Percentiles rank a stretch among this genome's conserved stretches.
These are phyloP conservation scores for Pleurostoma richardsiae DNA, from an alignment of 2,329 filamentous ascomycete genomes.

Conservation along the genomic window DNA sequence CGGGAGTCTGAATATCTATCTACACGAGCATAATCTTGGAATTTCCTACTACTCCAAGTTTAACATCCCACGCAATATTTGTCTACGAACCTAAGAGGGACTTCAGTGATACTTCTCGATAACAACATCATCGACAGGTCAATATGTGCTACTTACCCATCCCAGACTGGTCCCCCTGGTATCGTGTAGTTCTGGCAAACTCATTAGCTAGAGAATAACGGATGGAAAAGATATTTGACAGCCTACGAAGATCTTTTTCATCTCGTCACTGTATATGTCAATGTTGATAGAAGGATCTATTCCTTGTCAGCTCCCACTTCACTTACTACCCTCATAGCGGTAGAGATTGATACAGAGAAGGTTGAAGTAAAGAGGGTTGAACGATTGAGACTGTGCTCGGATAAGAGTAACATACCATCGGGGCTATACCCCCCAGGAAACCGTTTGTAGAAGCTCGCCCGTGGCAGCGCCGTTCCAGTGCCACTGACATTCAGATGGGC, in stretches of 20 bases:
- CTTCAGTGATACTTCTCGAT: too few species aligned
- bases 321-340: not conserved
- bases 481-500: slow-evolving; percentile 29
- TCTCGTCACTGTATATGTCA: slow-evolving; percentile 27
- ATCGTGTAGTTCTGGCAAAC: slow-evolving; percentile 27
- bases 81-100: slow-evolving; percentile 5
- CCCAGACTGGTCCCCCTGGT: slow-evolving; percentile 31
- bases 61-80: slow-evolving; percentile 14
- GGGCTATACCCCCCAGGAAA: slow-evolving; percentile 29
- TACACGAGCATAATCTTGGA: too few species aligned
- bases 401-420: slow-evolving; percentile 19
- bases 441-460: slow-evolving; percentile 19
- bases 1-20: too few species aligned
- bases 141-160: slow-evolving; percentile 17
- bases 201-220: slow-evolving; percentile 4
- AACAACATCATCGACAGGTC: too few species aligned
- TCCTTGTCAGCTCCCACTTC: slow-evolving; percentile 5
- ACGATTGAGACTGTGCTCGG: too few species aligned
- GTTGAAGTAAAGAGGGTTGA: too few species aligned
- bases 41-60: not conserved
- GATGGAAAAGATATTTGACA: not conserved
- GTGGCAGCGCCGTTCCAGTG: slow-evolving; percentile 18
- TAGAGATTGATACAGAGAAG: too few species aligned
- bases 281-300: slow-evolving; percentile 30
- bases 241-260: slow-evolving; percentile 22